A percentile compares a stretch with the other conserved stretches of the same genome.
Conservation (phyloP, 352 stramenopile species). For the Phytophthora meadii region DNA sequence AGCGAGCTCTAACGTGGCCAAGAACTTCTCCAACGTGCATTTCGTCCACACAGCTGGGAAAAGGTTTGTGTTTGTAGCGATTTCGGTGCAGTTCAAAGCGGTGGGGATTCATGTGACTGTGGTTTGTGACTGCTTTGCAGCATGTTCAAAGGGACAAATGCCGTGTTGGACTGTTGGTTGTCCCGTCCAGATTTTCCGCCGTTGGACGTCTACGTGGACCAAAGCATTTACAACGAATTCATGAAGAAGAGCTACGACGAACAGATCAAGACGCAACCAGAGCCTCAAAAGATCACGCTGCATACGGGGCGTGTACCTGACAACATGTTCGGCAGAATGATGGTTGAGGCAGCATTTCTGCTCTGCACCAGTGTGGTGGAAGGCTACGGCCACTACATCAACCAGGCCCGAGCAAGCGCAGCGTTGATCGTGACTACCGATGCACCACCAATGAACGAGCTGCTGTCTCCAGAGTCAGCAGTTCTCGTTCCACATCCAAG, state of each 20-base stretch:
- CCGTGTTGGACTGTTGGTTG: slow-evolving; percentile 64
- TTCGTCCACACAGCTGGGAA: slow-evolving; percentile 48
- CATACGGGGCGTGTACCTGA: slow-evolving; percentile 41
- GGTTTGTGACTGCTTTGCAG: slow-evolving; percentile 25
- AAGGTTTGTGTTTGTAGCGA: slow-evolving; percentile 27
- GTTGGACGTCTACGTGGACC: slow-evolving; percentile 50
- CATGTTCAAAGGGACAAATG: slow-evolving; percentile 45
- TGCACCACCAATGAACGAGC: slow-evolving; percentile 65
- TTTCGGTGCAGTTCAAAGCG: slow-evolving; percentile 5
- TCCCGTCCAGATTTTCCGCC: slow-evolving; percentile 45
- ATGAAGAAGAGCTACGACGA: slow-evolving; percentile 37
- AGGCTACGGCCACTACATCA: slow-evolving; percentile 77
- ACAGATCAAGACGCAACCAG: slow-evolving; percentile 19
- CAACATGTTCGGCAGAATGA: slow-evolving; percentile 48
- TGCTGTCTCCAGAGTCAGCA: slow-evolving; percentile 49
- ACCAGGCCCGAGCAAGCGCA: slow-evolving; percentile 59
- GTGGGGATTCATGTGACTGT: slow-evolving; percentile 9
- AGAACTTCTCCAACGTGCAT: slow-evolving; percentile 45
- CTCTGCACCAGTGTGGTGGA: slow-evolving; percentile 63
- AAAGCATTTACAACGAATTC: slow-evolving; percentile 43
- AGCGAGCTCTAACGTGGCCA: slow-evolving; percentile 8
- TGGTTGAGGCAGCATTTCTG: slow-evolving; percentile 52
- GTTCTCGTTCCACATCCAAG: slow-evolving; percentile 42
- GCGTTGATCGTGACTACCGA: slow-evolving; percentile 63
- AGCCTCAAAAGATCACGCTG: slow-evolving; percentile 37